Base-by-base conservation (phyloP, 352 stramenopile genomes). In the Globisporangium nunn region DNA sequence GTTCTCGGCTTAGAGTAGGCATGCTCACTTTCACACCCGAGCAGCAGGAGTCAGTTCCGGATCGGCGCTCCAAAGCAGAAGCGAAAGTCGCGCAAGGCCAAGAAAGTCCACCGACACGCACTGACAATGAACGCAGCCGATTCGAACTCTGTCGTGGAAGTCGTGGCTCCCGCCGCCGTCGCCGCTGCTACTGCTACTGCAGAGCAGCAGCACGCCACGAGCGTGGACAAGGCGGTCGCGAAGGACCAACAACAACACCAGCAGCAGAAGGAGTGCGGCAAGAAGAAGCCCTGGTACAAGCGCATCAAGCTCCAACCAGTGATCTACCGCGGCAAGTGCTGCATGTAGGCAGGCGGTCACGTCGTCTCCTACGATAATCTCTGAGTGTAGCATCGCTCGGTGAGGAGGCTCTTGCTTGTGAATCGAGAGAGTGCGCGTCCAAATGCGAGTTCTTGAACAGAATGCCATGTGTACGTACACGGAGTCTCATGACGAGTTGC, bases 201-300 rank as follows among this genome's bases (percentile, higher is more conserved):
- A 23, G 23, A 23, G 17, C 18, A 18, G 41, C 17, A 48, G 43
- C 7, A 23, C 18, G n/a, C 2, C 4, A 15, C 43, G 3, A 23
- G 4, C 3, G 43, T 14, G 17, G 52, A 56, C 39, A 44, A 50
- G 15, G 52, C 52, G 28, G 28, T 18, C 6, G 17, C 41, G 14
- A 61, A 54, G 48, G 39, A 50, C 47, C 18, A 54, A 3, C 35
- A n/a, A 18, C 50, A 31, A 3, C 35, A 55, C n/a, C 14, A 30
- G 10, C 23, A 40, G 35, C 10, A 40, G 7, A 40, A 46, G 11
- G 18, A 30, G 29, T 18, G 30, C 15, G 37, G 46, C 33, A 54
- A 50, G 43, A 63, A 58, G 58, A 63, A 63, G 44, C 52, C 52
- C 3, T 58, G 58, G 58, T 63, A 63, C 58, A 54, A 63, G n/a